Percentiles rank a stretch among this genome's conserved stretches.
These are phyloP conservation scores for Blastocystis sp. DNA, from an alignment of 352 stramenopile genomes.

Conservation along the genomic window DNA sequence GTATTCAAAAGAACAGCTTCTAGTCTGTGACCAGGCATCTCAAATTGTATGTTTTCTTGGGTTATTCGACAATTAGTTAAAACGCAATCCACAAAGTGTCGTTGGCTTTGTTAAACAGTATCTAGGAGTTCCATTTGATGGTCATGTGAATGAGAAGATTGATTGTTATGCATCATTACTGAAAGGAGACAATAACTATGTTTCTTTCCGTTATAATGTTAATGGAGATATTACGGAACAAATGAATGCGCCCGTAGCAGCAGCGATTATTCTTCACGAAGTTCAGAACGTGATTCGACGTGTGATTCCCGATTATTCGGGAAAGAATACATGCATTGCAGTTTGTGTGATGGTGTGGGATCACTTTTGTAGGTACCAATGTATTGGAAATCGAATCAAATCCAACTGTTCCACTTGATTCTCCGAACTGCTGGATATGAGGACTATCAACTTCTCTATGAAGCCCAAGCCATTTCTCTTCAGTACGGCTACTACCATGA, in stretches of 20 bases:
- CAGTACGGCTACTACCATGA: not conserved
- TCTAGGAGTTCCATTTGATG: slow-evolving; percentile 10
- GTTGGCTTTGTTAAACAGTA: not conserved
- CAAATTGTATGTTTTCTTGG: not conserved
- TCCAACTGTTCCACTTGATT: not conserved
- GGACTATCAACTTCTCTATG: not conserved
- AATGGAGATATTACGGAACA: not conserved
- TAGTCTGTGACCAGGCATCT: not conserved
- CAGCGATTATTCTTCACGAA: not conserved
- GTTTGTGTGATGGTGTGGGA: not conserved
- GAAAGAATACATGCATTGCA: not conserved
- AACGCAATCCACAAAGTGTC: not conserved
- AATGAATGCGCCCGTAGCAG: not conserved
- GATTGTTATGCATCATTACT: not conserved
- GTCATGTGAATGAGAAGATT: not conserved
- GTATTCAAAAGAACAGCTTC: not conserved
- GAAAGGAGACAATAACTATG: not conserved
- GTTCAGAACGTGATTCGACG: not conserved
- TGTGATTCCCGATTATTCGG: not conserved
- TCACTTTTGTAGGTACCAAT: not conserved
- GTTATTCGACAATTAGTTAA: not conserved
- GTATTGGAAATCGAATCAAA: not conserved
- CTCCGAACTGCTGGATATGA: not conserved
- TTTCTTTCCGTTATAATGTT: not conserved
- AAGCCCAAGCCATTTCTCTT: not conserved